Evolutionary conservation across 2,329 filamentous ascomycete species (phyloP).

Genomic region (Diplodia corticola): DNA sequence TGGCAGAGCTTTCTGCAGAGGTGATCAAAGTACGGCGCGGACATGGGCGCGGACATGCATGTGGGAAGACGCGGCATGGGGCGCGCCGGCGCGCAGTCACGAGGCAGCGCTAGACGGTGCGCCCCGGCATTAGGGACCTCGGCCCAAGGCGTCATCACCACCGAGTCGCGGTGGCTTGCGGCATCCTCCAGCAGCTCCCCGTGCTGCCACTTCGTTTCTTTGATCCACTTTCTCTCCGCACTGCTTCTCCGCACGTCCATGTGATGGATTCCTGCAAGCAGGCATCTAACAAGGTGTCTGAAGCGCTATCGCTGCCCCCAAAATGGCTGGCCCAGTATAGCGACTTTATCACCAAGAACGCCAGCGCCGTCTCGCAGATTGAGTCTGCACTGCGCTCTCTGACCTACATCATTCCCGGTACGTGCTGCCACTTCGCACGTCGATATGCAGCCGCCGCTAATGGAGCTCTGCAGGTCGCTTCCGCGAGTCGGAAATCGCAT

Average conservation of each 20-base stretch:
- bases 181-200: not conserved
- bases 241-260: not conserved
- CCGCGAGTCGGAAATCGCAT: slow-evolving; percentile 90
- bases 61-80: not conserved
- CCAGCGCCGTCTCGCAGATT: slow-evolving; percentile 89
- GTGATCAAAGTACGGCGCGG: not conserved
- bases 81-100: slow-evolving; percentile 13
- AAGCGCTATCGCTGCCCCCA: slow-evolving; percentile 60
- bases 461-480: slow-evolving; percentile 64
- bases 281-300: slow-evolving; percentile 43
- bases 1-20: not conserved
- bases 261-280: slow-evolving; percentile 37
- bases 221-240: not conserved
- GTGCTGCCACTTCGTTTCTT: not conserved
- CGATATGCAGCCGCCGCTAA: not conserved
- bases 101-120: not conserved
- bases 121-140: slow-evolving; percentile 1
- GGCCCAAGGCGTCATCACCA: slow-evolving; percentile 19
- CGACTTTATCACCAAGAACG: slow-evolving; percentile 93
- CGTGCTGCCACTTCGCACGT: slow-evolving; percentile 24
- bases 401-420: slow-evolving; percentile 92
- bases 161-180: not conserved
- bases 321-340: slow-evolving; percentile 72
- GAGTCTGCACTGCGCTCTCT: slow-evolving; percentile 89
- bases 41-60: too few relatives aligned